phyloP scores from a whole-genome alignment of 495 filamentous ascomycete genomes.

The Hypoxylon cercidicola region DNA sequence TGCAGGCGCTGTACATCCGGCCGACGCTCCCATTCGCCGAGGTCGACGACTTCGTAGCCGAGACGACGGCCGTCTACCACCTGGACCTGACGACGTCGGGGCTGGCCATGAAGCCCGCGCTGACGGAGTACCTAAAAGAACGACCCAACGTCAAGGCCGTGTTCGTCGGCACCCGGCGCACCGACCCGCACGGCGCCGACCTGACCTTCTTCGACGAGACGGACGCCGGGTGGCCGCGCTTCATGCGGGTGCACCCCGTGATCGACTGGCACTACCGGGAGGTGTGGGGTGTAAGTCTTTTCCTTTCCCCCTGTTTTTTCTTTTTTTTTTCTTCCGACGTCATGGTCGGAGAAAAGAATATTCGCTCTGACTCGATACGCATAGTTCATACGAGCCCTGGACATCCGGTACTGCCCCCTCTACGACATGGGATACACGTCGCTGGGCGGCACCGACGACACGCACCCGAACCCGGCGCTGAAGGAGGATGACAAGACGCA shows the following conservation, averaged over 20 bases:
- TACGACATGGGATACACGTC: conserved; percentile 89
- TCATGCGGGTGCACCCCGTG: conserved; percentile 93
- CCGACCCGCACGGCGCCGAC: conserved; percentile 86
- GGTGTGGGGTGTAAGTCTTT: conserved; percentile 80
- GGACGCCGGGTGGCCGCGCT: conserved; percentile 88
- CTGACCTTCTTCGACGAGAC: conserved; percentile 85
- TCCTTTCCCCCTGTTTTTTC: too few relatives aligned
- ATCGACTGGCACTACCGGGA: conserved; percentile 98
- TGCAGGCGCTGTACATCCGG: conserved; percentile 90
- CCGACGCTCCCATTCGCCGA: conserved; percentile 81
- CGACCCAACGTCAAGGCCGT: conserved; percentile 77
- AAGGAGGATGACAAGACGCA: conserved; percentile 52
- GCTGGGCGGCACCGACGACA: conserved; percentile 89
- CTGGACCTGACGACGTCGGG: conserved; percentile 81
- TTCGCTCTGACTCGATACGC: conserved; percentile 26
- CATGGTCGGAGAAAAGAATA: neutral
- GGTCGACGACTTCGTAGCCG: conserved; percentile 84
- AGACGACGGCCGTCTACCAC: conserved; percentile 71
- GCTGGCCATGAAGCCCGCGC: conserved; percentile 81
- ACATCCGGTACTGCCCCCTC: conserved; percentile 81
- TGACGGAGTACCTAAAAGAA: conserved; percentile 76
- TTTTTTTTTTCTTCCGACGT: neutral
- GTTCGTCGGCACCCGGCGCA: conserved; percentile 90
- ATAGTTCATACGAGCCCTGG: conserved; percentile 83
- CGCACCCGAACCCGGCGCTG: conserved; percentile 85